Percentiles rank a stretch among this genome's conserved stretches.
Evolutionary conservation across 1,284 basidiomycete species (phyloP).

Genomic region (Chalciporus sp.): DNA sequence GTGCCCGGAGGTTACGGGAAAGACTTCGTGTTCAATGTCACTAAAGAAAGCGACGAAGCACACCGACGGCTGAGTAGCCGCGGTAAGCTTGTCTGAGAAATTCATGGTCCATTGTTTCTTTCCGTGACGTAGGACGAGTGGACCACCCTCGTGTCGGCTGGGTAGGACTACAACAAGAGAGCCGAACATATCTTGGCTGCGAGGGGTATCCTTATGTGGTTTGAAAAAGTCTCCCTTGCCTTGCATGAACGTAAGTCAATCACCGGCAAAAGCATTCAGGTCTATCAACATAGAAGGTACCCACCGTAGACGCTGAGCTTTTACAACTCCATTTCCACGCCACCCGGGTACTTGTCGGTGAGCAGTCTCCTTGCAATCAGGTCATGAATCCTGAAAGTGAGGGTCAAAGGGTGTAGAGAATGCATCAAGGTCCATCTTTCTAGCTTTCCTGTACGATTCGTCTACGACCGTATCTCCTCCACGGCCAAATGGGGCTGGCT

Average conservation of each 20-base stretch:
- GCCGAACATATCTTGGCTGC: constrained; percentile 36
- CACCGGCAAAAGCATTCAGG: neutral
- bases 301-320: constrained; percentile 40
- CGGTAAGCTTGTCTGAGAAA: constrained; percentile 11
- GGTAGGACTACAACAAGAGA: constrained; percentile 43
- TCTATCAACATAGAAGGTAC: neutral
- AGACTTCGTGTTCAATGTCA: constrained; percentile 45
- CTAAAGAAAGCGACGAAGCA: constrained; percentile 36
- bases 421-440: constrained; percentile 31
- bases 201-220: constrained; percentile 34
- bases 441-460: constrained; percentile 34
- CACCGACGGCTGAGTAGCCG: constrained; percentile 7
- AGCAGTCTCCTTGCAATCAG: constrained; percentile 20
- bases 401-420: constrained; percentile 34
- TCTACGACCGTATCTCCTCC: constrained; percentile 1
- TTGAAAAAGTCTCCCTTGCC: constrained; percentile 20
- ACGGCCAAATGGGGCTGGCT: neutral
- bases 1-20: constrained; percentile 38
- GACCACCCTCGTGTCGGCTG: constrained; percentile 39
- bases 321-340: constrained; percentile 32
- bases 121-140: constrained; percentile 32
- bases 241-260: neutral
- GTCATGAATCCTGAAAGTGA: constrained; percentile 2
- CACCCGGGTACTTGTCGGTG: constrained; percentile 6
- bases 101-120: constrained; percentile 32